phyloP scores from a whole-genome alignment of 75 land plant genomes.

The Isoetes taiwanensis region DNA sequence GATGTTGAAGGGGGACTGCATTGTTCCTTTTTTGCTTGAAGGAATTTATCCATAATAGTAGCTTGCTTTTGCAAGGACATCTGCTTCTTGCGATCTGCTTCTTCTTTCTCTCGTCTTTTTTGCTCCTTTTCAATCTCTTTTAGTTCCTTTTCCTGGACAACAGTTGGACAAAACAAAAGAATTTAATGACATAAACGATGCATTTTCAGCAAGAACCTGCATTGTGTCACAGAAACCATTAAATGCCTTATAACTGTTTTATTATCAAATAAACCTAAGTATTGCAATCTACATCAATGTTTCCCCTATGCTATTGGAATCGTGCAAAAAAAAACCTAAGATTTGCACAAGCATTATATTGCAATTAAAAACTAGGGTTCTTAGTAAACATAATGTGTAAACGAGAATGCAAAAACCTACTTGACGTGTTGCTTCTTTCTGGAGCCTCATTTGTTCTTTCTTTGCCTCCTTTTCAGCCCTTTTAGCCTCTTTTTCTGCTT shows the following conservation, averaged over 20 bases:
- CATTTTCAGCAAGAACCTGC: background rate
- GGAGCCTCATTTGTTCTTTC: constrained; percentile 48
- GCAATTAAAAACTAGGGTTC: background rate
- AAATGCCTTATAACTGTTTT: background rate
- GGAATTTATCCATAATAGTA: constrained; percentile 66
- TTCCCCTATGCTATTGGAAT: background rate
- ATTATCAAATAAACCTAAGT: constrained; percentile 1
- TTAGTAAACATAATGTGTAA: too few species aligned
- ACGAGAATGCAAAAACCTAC: too few species aligned
- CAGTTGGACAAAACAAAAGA: background rate
- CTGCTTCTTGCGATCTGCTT: constrained; percentile 49
- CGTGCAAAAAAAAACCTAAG: background rate
- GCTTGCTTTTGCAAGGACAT: constrained; percentile 65
- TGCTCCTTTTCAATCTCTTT: constrained; percentile 62
- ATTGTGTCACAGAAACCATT: background rate
- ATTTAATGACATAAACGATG: background rate
- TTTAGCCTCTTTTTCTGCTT: constrained; percentile 40
- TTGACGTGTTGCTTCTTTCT: constrained; percentile 33
- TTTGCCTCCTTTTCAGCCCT: constrained; percentile 38
- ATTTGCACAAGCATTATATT: background rate
- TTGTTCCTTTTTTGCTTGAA: constrained; percentile 29
- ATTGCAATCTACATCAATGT: background rate
- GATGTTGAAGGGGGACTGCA: too few species aligned
- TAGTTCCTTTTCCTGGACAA: constrained; percentile 11
- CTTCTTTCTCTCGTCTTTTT: constrained; percentile 57